Evolutionary conservation across 2,329 filamentous ascomycete genomes (phyloP).

Genomic region (Tolypocladium tropicale): DNA sequence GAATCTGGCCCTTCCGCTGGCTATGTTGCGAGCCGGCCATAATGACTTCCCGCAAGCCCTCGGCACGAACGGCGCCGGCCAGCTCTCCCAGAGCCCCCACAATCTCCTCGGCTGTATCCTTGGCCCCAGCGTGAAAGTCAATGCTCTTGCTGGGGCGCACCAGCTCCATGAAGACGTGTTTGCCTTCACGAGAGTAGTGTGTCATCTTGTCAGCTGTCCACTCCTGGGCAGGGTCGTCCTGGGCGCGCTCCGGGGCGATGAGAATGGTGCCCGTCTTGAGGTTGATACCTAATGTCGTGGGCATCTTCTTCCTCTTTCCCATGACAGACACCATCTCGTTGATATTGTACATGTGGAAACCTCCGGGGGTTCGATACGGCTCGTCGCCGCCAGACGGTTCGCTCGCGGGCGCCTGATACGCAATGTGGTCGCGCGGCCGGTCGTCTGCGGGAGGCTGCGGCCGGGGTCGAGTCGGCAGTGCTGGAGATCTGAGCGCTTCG

Average conservation of each 20-base stretch:
- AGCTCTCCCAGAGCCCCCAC: slow-evolving; percentile 80
- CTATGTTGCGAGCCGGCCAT: slow-evolving; percentile 60
- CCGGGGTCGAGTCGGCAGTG: slow-evolving; percentile 26
- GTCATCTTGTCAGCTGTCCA: slow-evolving; percentile 93
- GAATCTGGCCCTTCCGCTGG: slow-evolving; percentile 73
- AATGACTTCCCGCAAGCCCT: slow-evolving; percentile 75
- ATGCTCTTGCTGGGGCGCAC: slow-evolving; percentile 87
- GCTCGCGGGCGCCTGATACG: neutral
- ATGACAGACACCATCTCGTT: slow-evolving; percentile 96
- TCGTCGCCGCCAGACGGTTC: slow-evolving; percentile 18
- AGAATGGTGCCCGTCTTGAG: slow-evolving; percentile 79
- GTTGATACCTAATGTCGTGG: slow-evolving; percentile 92
- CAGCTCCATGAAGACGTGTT: slow-evolving; percentile 93
- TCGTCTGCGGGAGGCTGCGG: slow-evolving; percentile 1
- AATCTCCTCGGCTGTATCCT: slow-evolving; percentile 93
- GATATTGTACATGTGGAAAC: slow-evolving; percentile 92
- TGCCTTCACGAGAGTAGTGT: slow-evolving; percentile 96
- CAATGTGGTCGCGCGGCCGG: neutral
- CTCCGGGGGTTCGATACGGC: slow-evolving; percentile 54
- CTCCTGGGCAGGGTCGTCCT: slow-evolving; percentile 77
- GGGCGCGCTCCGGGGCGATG: slow-evolving; percentile 75
- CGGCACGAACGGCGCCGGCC: slow-evolving; percentile 74
- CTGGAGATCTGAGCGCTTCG: slow-evolving; percentile 22
- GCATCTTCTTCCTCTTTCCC: slow-evolving; percentile 97
- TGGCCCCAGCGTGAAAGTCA: slow-evolving; percentile 93